phyloP scores from a whole-genome alignment of 148 eudicot species.

The Tetragonia tetragonoides region DNA sequence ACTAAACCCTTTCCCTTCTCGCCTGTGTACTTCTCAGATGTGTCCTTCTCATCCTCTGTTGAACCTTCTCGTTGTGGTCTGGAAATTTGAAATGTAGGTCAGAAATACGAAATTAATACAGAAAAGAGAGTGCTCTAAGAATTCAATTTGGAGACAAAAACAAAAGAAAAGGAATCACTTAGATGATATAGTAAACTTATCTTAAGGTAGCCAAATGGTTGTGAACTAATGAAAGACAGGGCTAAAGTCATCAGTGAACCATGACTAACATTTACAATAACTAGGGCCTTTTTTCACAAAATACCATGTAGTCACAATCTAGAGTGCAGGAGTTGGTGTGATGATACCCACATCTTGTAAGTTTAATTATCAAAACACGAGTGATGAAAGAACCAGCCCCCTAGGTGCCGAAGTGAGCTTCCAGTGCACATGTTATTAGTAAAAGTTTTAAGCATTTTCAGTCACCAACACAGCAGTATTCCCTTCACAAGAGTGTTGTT shows the following conservation, averaged over 20 bases:
- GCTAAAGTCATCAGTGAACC: no score
- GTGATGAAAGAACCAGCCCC: background rate
- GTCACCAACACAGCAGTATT: no score
- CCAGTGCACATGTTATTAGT: background rate
- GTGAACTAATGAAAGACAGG: no score
- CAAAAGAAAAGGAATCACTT: no score
- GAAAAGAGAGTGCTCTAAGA: background rate
- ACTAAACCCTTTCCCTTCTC: conserved; percentile 12
- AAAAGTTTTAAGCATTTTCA: background rate
- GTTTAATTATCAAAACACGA: no score
- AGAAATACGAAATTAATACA: background rate
- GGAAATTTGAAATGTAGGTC: background rate
- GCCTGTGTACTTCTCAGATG: background rate
- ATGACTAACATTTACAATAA: no score
- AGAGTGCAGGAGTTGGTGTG: background rate
- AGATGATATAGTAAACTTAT: no score
- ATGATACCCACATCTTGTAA: background rate
- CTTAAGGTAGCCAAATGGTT: no score
- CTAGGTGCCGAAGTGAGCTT: background rate
- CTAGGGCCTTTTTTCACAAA: background rate
- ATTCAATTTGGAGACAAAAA: no score
- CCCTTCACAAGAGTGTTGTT: no score
- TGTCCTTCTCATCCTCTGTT: conserved; percentile 14
- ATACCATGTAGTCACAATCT: background rate
- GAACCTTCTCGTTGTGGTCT: conserved; percentile 19